phyloP scores from a whole-genome alignment of 495 filamentous ascomycete genomes.

The Aspergillus bridgeri region DNA sequence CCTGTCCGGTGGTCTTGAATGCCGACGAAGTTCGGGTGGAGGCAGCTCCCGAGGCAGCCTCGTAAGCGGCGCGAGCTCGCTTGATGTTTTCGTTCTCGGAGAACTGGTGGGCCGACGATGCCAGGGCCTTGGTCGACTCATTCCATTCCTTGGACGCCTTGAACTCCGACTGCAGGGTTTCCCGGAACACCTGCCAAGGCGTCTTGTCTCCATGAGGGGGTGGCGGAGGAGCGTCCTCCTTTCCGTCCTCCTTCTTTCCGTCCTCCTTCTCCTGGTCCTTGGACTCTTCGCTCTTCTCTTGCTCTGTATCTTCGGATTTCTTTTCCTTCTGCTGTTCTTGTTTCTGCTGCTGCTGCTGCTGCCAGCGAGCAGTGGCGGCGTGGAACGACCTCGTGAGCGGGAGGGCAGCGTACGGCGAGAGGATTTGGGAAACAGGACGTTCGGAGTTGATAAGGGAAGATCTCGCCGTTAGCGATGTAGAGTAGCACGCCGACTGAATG shows the following conservation, averaged over 20 bases:
- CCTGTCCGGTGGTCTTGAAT: conserved; percentile 79
- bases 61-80: conserved; percentile 80
- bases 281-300: conserved; percentile 30
- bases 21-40: conserved; percentile 70
- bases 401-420: conserved; percentile 39
- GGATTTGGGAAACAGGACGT: conserved; percentile 30
- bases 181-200: conserved; percentile 96
- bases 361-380: conserved; percentile 32
- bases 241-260: conserved; percentile 55
- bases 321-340: conserved; percentile 43
- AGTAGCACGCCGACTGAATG: conserved; percentile 36
- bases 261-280: conserved; percentile 45
- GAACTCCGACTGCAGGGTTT: conserved; percentile 88
- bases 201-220: conserved; percentile 97
- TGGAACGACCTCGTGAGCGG: conserved; percentile 44
- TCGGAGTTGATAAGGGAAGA: conserved; percentile 7
- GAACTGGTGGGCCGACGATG: conserved; percentile 82
- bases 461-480: conserved; percentile 21
- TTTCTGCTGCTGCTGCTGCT: conserved; percentile 44
- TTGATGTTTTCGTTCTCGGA: conserved; percentile 92
- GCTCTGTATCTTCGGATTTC: conserved; percentile 44
- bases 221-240: conserved; percentile 71
- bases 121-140: conserved; percentile 92
- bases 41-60: conserved; percentile 73
- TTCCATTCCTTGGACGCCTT: conserved; percentile 99